Conservation (phyloP, 345 rosid species). For the Citrus inodora region DNA sequence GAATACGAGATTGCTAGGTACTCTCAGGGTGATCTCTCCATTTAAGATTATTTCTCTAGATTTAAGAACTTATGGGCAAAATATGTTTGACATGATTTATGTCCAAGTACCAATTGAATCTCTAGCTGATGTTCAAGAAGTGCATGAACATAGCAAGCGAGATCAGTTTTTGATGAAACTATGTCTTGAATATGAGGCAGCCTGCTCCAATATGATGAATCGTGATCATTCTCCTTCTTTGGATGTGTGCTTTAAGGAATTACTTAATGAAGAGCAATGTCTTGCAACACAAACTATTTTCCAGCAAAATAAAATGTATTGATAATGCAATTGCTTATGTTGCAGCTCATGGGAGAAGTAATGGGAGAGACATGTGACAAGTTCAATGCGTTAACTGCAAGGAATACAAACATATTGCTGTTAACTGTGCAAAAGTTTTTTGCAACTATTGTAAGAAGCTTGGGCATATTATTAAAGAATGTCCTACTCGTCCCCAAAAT, state of each 20-base stretch:
- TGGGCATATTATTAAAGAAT: constrained; percentile 9
- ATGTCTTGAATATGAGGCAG: neutral
- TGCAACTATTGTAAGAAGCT: neutral
- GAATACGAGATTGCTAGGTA: constrained; percentile 5
- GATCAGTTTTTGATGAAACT: constrained; percentile 23
- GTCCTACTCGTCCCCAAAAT: neutral
- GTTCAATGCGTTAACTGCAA: neutral
- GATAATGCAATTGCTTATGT: neutral
- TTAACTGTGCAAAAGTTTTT: neutral
- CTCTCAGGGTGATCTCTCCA: neutral
- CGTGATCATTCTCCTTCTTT: neutral
- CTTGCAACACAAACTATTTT: neutral
- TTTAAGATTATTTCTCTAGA: constrained; percentile 16
- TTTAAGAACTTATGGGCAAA: constrained; percentile 4
- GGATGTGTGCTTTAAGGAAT: constrained; percentile 4
- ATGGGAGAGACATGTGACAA: neutral
- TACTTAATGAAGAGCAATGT: neutral
- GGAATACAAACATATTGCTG: neutral
- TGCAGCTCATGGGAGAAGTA: neutral
- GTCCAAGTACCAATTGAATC: neutral
- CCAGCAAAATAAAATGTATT: too few relatives aligned
- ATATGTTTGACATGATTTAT: neutral
- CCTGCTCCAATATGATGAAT: neutral
- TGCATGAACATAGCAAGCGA: constrained; percentile 12
- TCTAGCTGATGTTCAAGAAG: neutral